Base-by-base conservation (phyloP, 306 rosid genomes). In the Oemleria cerasiformis region DNA sequence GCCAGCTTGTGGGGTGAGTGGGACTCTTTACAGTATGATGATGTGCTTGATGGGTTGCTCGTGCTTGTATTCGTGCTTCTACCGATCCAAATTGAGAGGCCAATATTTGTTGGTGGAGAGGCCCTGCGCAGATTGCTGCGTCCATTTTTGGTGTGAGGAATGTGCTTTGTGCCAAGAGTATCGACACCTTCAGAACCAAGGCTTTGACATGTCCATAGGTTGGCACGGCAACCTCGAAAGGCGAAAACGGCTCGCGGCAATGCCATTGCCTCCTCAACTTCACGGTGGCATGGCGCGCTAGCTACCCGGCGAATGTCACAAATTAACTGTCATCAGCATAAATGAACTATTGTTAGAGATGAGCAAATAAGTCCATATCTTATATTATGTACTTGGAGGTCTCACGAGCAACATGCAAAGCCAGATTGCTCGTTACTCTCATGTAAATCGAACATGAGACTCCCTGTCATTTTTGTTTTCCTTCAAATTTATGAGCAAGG, bases 161-260 rank as follows among this genome's bases (percentile, higher is more conserved):
- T 86, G 88, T 42, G 79, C 84, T 43, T 58, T 86, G 67, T 84
- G 88, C 78, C 88, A 86, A 70, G 86, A 84, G 60, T 82, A 82
- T 17, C 55, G 88, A 16, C 70, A 84, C 48, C 86, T 87, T 65
- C 74, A 77, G 38, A 70, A 73, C 72, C 84, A 73, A 2, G 88
- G 91, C 49, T 75, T 81, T 19, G 76, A 77, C 71, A 79, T 79
- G 88, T 79, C 88, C 21, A 76, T 79, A 74, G 90, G 90, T n/a
- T 84, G 91, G 88, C 78, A 84, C 40, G 88, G 83, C 14, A 86
- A 86, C 63, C 77, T 69, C 44, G 77, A 80, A 63, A 84, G 83
- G 77, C 81, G 75, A 70, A 81, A 71, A 70, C 64, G 83, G 38
- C 73, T 75, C 15, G 84, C 82, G 7, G 54, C 70, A 41, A 67